Evolutionary conservation across 495 filamentous ascomycete genomes (phyloP).

Genomic region (Cetradonia linearis): DNA sequence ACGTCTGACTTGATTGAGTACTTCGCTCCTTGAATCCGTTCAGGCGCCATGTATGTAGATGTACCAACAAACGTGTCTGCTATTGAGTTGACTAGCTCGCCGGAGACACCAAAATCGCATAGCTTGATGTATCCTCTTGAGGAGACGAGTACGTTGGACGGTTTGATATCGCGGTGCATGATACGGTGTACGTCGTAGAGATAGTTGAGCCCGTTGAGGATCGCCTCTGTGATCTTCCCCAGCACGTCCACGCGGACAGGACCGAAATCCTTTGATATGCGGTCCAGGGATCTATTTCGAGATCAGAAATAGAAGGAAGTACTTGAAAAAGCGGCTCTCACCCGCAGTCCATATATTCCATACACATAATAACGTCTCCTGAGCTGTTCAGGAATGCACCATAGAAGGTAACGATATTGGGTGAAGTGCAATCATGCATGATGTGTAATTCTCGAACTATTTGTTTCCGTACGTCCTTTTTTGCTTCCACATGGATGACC

Average conservation of each 20-base stretch:
- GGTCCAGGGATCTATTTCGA: conserved; percentile 69
- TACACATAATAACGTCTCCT: conserved; percentile 96
- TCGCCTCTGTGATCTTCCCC: conserved; percentile 96
- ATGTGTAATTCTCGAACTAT: conserved; percentile 95
- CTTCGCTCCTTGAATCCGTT: conserved; percentile 89
- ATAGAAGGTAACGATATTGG: conserved; percentile 94
- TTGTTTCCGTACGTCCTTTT: conserved; percentile 88
- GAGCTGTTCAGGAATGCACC: conserved; percentile 93
- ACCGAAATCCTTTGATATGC: conserved; percentile 86
- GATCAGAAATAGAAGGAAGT: conserved; percentile 31
- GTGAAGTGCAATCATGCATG: conserved; percentile 94
- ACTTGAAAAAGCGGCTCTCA: conserved; percentile 38
- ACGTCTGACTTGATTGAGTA: conserved; percentile 98
- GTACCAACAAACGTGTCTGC: conserved; percentile 97
- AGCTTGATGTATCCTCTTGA: conserved; percentile 90
- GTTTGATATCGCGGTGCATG: conserved; percentile 98
- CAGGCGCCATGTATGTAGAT: conserved; percentile 97
- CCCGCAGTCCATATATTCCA: conserved; percentile 99
- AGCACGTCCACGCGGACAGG: conserved; percentile 95
- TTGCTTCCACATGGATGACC: conserved; percentile 97
- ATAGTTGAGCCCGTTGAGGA: conserved; percentile 88
- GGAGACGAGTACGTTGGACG: conserved; percentile 93
- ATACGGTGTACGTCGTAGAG: conserved; percentile 90
- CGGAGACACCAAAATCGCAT: conserved; percentile 95
- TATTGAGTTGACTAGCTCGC: conserved; percentile 91